phyloP scores from a whole-genome alignment of 106 monocot species.

The Chionographis japonica region DNA sequence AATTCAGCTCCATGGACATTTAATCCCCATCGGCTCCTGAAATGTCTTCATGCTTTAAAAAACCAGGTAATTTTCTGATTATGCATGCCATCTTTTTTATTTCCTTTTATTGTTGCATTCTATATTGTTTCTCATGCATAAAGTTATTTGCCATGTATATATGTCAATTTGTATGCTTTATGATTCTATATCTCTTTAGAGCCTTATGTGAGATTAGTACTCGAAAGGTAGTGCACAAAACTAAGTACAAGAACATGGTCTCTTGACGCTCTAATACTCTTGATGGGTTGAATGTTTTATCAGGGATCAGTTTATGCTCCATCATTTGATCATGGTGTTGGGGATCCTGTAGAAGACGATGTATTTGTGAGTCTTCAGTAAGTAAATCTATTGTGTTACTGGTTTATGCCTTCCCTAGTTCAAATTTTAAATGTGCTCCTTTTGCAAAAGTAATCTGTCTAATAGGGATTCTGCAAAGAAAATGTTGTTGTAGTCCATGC shows the following conservation, averaged over 20 bases:
- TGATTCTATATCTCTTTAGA: not conserved
- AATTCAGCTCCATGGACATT: constrained; percentile 89
- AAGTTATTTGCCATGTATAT: not conserved
- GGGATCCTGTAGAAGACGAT: constrained; percentile 93
- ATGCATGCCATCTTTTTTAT: not conserved
- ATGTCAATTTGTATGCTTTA: not conserved
- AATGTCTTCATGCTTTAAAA: constrained; percentile 50
- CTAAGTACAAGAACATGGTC: not conserved
- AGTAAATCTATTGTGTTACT: constrained; percentile 15
- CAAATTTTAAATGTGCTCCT: not conserved
- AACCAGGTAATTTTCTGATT: constrained; percentile 36
- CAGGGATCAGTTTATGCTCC: constrained; percentile 80
- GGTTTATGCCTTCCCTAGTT: not conserved
- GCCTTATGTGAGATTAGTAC: too few relatives aligned
- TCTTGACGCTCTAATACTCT: constrained; percentile 1
- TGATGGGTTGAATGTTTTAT: constrained; percentile 8
- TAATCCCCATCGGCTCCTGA: constrained; percentile 60
- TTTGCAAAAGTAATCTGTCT: not conserved
- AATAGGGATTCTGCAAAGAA: not conserved
- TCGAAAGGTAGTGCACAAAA: not conserved
- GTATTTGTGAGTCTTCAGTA: constrained; percentile 59
- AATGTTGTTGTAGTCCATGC: too few relatives aligned
- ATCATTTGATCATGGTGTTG: constrained; percentile 98
- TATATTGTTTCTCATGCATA: not conserved
- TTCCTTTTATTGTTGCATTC: not conserved